Evolutionary conservation across 495 filamentous ascomycete species (phyloP), one percentile per base, ranked within the genome.

Genomic region (Aspergillus saccharolyticus): DNA sequence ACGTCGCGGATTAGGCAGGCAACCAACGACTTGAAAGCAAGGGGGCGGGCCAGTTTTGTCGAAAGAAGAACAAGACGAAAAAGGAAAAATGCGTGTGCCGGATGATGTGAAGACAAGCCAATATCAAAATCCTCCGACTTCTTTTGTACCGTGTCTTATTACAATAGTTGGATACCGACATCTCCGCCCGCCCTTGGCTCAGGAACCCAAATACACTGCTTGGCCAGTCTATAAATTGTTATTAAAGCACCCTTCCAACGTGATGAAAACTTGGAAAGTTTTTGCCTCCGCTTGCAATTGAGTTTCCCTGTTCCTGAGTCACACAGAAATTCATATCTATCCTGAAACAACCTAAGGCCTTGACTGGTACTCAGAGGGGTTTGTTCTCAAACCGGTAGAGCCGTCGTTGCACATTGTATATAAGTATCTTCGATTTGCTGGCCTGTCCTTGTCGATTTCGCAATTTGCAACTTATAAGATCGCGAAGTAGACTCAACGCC

Each of bases 21-120:
- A 42, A 30, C 52, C 22, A 54, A 54, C 17, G 21, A 45, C 28
- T 45, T 46, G 10, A 42, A 46, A 54, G 52, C 42, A 54, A 54
- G 52, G 52, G 42, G 44, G 19, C 9, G 9, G 25, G 9, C n/a
- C n/a, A n/a, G n/a, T n/a, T n/a, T n/a, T n/a, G n/a, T n/a, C n/a
- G n/a, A n/a, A n/a, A n/a, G n/a, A n/a, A n/a, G n/a, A n/a, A n/a
- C n/a, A n/a, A n/a, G n/a, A n/a, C n/a, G 25, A 28, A 21, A 28
- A 21, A 15, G 2, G 16, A 24, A 46, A 14, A 8, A 25, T 12
- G 9, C n/a, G 22, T 8, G 18, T n/a, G n/a, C n/a, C n/a, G n/a
- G n/a, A n/a, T n/a, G n/a, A 28, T 28, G 3, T 17, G 22, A 28
- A 50, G 10, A 30, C n/a, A 22, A 18, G 25, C 42, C 19, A 10